Conservation (phyloP, 2,329 filamentous ascomycete genomes). For the Neonectria punicea region DNA sequence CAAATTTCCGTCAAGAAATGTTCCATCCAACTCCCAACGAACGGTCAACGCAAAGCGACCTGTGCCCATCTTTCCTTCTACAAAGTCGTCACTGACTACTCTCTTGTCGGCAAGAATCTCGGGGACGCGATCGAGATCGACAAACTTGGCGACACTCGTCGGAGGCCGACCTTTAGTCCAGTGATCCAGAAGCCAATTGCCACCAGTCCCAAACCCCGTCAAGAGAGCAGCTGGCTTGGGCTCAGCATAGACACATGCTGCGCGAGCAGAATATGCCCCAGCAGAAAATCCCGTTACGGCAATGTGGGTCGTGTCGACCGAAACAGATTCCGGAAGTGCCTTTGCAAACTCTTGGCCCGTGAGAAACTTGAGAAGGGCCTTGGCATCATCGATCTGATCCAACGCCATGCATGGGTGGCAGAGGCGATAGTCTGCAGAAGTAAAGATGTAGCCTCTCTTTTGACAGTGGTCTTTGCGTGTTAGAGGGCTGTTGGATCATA, state of each 20-base stretch:
- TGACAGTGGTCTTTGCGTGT: constrained; percentile 4
- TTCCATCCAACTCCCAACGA: constrained; percentile 19
- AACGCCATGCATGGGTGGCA: constrained; percentile 17
- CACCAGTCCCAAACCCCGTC: constrained; percentile 9
- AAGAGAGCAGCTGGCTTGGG: constrained; percentile 19
- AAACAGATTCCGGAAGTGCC: constrained; percentile 1
- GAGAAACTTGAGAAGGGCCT: constrained; percentile 15
- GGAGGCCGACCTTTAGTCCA: constrained; percentile 12
- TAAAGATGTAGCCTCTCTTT: constrained; percentile 12
- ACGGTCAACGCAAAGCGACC: constrained; percentile 15
- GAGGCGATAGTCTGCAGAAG: constrained; percentile 17
- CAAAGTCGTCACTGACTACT: constrained; percentile 16
- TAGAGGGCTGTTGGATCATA: neutral
- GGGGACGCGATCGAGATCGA: constrained; percentile 9
- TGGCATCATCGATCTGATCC: constrained; percentile 22
- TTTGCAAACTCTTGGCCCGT: constrained; percentile 2
- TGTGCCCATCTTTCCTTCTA: neutral
- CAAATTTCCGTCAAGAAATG: constrained; percentile 15
- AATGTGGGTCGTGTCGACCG: constrained; percentile 7
- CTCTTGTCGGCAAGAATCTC: constrained; percentile 12
- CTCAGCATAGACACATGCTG: constrained; percentile 15
- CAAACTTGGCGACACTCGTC: constrained; percentile 12
- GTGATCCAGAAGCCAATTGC: constrained; percentile 18
- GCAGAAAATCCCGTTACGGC: constrained; percentile 17
- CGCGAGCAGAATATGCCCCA: constrained; percentile 18